Percentiles rank a stretch among this genome's conserved stretches.
Conservation (phyloP, 2,329 filamentous ascomycete genomes). For the Bimuria novae-zelandiae region DNA sequence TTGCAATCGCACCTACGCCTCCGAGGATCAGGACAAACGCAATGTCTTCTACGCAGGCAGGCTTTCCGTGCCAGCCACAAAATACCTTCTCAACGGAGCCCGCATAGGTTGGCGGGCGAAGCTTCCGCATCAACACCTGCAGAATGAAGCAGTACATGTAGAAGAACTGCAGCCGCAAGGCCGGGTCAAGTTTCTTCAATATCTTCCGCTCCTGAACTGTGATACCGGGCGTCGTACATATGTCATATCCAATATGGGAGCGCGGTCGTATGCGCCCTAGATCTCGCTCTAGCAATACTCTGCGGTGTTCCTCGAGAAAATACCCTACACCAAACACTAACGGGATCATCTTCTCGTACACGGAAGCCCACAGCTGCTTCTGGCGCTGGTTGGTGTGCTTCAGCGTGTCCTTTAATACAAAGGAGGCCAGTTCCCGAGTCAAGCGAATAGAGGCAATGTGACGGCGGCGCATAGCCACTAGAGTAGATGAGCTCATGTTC, state of each 20-base stretch:
- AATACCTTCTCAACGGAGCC: conserved; percentile 37
- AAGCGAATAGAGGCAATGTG: conserved; percentile 43
- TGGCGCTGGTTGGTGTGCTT: conserved; percentile 32
- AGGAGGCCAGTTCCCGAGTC: conserved; percentile 40
- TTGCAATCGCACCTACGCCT: conserved; percentile 41
- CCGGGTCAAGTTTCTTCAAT: conserved; percentile 36
- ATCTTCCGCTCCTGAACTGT: conserved; percentile 34
- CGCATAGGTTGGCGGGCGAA: conserved; percentile 35
- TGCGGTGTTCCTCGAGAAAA: conserved; percentile 43
- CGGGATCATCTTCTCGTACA: conserved; percentile 44
- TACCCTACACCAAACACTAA: conserved; percentile 44
- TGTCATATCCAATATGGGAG: conserved; percentile 41
- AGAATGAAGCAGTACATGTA: conserved; percentile 46
- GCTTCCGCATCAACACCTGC: conserved; percentile 38
- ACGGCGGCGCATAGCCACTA: conserved; percentile 38
- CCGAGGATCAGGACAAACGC: conserved; percentile 43
- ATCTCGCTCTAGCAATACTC: conserved; percentile 37
- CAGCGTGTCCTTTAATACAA: conserved; percentile 36
- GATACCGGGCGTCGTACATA: conserved; percentile 39
- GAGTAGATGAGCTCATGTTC: background rate
- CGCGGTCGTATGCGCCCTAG: conserved; percentile 40
- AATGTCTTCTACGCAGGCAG: conserved; percentile 42
- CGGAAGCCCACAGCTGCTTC: conserved; percentile 40
- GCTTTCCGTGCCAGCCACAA: conserved; percentile 38
- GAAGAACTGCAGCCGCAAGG: conserved; percentile 42